Base-by-base conservation (phyloP, 768 basidiomycete species). In the Neoboletus magnificus region DNA sequence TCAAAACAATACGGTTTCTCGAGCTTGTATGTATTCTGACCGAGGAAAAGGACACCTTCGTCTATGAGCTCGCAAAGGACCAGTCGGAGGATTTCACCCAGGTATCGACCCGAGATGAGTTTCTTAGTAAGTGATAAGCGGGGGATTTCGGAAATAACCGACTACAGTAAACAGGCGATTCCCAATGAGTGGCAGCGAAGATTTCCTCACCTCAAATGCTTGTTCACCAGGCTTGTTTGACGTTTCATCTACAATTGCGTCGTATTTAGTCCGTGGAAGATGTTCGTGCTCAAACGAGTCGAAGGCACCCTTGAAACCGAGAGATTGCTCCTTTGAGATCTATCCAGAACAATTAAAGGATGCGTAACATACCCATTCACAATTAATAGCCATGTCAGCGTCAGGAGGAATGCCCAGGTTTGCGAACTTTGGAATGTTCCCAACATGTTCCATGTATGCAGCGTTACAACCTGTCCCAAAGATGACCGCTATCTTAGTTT, bases 391-490 rank as follows among this genome's bases (percentile, higher is more conserved):
- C 83, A 99, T 97, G 50, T 88, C 79, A 27, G 76, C 80, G 15
- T 77, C 72, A 3, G 72, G 76, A 36, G 85, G 82, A 59, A 95
- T 78, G 1, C 85, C 86, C n/a, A 94, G 72, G 50, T 83, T 61
- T 46, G 81, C 78, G 59, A 98, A 84, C 79, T 99, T 99, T 39
- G 89, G 82, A 47, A 98, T 94, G 63, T 87, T 83, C 40, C 77
- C 80, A 16, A 93, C 82, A 54, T 85, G 84, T 69, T 99, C 96
- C 92, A 97, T 95, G 68, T 98, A 98, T 7, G 96, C 96, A 0
- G 96, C 96, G 69, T 98, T 98, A 70, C 95, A 98, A 0, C 97
- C 97, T 8, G 97, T 99, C 37, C 97, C 97, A 65, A 98, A 96
- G 65, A 99, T 98, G 66, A 90, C 88, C 1, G 93, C 97, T 63